Conservation (phyloP, 805 yeast genomes). For the Tetrapisispora phaffii region DNA sequence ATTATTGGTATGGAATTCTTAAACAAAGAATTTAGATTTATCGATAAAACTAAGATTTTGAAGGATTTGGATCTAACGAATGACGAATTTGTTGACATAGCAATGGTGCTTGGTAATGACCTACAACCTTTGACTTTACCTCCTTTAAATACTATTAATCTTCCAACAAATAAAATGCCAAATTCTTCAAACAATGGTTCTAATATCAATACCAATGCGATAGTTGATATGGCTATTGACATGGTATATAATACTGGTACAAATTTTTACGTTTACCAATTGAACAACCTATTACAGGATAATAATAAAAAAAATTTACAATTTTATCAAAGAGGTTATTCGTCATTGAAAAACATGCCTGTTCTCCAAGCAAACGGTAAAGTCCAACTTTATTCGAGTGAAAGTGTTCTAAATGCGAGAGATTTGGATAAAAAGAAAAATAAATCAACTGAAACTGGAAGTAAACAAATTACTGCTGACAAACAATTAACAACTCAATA, state of each 20-base stretch:
- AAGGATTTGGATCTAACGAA: conserved; percentile 50
- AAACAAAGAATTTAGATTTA: conserved; percentile 53
- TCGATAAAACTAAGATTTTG: conserved; percentile 50
- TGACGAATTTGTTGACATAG: conserved; percentile 63
- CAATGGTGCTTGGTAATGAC: conserved; percentile 70
- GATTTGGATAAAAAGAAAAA: conserved; percentile 19
- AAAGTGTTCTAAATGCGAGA: conserved; percentile 13
- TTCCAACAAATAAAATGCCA: conserved; percentile 8
- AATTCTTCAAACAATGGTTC: conserved; percentile 1
- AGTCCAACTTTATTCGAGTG: conserved; percentile 41
- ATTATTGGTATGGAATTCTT: conserved; percentile 63
- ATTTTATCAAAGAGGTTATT: conserved; percentile 55
- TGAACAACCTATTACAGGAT: conserved; percentile 31
- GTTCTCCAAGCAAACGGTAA: conserved; percentile 59
- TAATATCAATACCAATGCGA: conserved; percentile 6
- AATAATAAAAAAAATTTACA: conserved; percentile 33
- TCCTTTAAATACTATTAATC: conserved; percentile 28
- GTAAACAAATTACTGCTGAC: neutral
- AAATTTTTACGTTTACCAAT: conserved; percentile 37
- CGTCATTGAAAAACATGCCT: conserved; percentile 64
- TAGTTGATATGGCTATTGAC: conserved; percentile 32
- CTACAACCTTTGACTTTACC: conserved; percentile 59
- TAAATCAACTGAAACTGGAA: neutral
- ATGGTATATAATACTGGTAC: conserved; percentile 36
- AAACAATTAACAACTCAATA: neutral